Evolutionary conservation across 345 rosid species (phyloP).

Genomic region (Camelina hispida): DNA sequence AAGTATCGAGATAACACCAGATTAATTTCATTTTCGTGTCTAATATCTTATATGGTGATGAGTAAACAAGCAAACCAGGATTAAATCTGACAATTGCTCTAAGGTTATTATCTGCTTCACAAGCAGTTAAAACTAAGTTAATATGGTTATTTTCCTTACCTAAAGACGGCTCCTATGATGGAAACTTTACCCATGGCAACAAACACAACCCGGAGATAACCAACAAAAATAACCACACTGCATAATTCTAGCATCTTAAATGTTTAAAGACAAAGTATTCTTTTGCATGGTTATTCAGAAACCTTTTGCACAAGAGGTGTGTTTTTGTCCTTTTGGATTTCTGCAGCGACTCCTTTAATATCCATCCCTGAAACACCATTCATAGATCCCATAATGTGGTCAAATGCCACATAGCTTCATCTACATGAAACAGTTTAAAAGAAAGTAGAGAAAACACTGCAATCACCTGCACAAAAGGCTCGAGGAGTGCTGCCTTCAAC

Average conservation of each 20-base stretch:
- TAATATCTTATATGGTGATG: not conserved
- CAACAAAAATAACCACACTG: not conserved
- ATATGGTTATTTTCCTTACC: conserved; percentile 34
- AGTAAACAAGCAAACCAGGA: not conserved
- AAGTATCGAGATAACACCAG: not conserved
- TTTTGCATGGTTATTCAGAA: conserved; percentile 22
- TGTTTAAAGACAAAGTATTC: conserved; percentile 16
- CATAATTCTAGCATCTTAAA: conserved; percentile 7
- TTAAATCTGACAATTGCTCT: conserved; percentile 52
- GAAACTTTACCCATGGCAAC: not conserved
- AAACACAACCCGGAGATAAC: not conserved
- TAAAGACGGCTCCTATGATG: not conserved
- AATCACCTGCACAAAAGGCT: conserved; percentile 84
- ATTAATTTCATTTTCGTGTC: not conserved
- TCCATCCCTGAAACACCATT: conserved; percentile 79
- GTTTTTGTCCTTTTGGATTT: conserved; percentile 71
- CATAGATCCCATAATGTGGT: conserved; percentile 34
- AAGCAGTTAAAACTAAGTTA: conserved; percentile 58
- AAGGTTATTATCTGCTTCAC: conserved; percentile 56
- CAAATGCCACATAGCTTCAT: not conserved
- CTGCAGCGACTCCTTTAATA: conserved; percentile 83
- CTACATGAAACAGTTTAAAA: conserved; percentile 2
- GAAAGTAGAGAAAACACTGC: conserved; percentile 2
- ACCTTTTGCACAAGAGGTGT: conserved; percentile 88
- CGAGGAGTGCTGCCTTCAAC: conserved; percentile 79